Conservation (phyloP, 495 filamentous ascomycete species). For the Penicillium salamii region DNA sequence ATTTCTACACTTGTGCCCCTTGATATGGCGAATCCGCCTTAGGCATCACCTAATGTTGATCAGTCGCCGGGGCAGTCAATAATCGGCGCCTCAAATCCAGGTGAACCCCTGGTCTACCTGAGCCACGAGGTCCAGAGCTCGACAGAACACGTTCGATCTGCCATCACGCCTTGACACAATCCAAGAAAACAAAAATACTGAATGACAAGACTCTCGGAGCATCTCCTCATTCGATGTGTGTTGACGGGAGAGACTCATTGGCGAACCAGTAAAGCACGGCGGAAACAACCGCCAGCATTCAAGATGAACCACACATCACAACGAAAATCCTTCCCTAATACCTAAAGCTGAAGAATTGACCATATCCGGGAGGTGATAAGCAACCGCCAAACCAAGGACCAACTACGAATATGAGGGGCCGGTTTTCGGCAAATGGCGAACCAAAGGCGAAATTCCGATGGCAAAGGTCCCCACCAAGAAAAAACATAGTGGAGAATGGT, state of each 20-base stretch:
- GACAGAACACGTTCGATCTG: too few relatives aligned
- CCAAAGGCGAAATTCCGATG: background rate
- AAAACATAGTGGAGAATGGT: background rate
- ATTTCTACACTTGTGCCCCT: background rate
- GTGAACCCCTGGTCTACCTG: too few relatives aligned
- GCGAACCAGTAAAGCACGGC: slow-evolving; percentile 17
- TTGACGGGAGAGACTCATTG: slow-evolving; percentile 18
- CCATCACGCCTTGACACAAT: too few relatives aligned
- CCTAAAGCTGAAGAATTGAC: too few relatives aligned
- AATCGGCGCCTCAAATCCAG: too few relatives aligned
- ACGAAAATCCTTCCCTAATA: slow-evolving; percentile 17
- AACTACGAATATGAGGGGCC: background rate
- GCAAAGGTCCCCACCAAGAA: background rate
- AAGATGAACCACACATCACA: slow-evolving; percentile 22
- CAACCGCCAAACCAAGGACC: background rate
- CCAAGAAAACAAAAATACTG: too few relatives aligned
- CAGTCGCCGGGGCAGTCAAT: too few relatives aligned
- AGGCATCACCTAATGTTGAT: too few relatives aligned
- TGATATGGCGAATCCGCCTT: too few relatives aligned
- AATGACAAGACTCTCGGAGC: slow-evolving; percentile 12
- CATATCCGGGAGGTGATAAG: too few relatives aligned
- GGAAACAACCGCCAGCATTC: slow-evolving; percentile 18
- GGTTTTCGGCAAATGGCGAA: background rate
- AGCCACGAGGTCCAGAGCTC: too few relatives aligned
- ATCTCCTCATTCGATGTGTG: slow-evolving; percentile 24